Evolutionary conservation across 805 yeast genomes (phyloP), one percentile per base, ranked within the genome.

Genomic region (Zygosaccharomyces bisporus): DNA sequence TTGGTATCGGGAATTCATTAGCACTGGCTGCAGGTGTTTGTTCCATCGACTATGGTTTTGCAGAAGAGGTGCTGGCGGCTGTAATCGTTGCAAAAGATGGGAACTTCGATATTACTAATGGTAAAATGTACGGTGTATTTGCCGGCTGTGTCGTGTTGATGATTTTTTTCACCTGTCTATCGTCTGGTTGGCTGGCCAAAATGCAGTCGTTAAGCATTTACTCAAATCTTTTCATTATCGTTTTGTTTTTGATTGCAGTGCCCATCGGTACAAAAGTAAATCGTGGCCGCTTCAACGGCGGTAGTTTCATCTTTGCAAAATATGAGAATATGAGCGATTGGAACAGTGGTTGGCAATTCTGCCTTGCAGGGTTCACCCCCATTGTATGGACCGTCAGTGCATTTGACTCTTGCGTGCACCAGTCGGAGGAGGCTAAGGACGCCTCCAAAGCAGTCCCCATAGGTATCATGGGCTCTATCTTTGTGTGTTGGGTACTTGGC

Each of bases 381-480:
- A 77, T 80, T 3, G 75, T 81, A 46, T 83, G 89, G 89, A 80
- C 86, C 21, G 80, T 82, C 63, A 84, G 85, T 32, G 81, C 84
- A 1, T 81, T 80, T 58, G 88, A 82, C 60, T 76, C 84, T 4
- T 77, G 83, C 54, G 80, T 82, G 38, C 87, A 82, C 64, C 77
- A 81, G 80, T 71, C 82, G 10, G 89, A 82, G 60, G 88, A 82
- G 60, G 82, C 83, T 17, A 69, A 70, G 44, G 75, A 80, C 54
- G 83, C 86, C 10, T 67, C 80, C 2, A 71, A 52, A 43, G 69
- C 83, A 17, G 81, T 81, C 10, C 87, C 88, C 10, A 64, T 76
- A 36, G 88, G 86, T 33, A 80, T 82, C 38, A 61, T 77, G 18
- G 75, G 81, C 20, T 75, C 85, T 7, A 78, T 80, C 41, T 49